Evolutionary conservation across 169 alveolate genomes (phyloP), one percentile per base, ranked within the genome.

Genomic region (Eimeria zaria): DNA sequence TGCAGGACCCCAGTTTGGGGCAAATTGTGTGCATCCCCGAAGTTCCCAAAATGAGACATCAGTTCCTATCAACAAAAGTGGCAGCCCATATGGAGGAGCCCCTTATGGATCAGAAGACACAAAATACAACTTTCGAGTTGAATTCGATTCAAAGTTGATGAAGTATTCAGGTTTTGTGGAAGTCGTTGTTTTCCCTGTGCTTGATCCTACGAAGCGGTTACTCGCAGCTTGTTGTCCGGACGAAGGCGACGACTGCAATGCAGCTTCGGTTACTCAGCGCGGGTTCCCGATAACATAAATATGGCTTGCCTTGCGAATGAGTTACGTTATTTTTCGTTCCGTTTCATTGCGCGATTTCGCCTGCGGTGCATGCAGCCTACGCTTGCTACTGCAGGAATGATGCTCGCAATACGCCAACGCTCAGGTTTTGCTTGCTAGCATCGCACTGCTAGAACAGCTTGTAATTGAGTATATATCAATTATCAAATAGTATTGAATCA

Each of bases 281-380:
- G 22, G 12, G n/a, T 69, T 51, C 7, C 80, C 8, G 46, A 69
- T 7, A 33, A 33, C 46, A 69, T 69, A 33, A 8, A 69, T 69
- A 14, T 33, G 46, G 46, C 51, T 69, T 24, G 36, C 9, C 80
- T 33, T 33, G 36, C 80, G 46, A 69, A 69, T 24, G n/a, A 69
- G 22, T 69, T 69, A 33, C 1, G 48, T 33, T 14, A 30, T 36
- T 69, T 69, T 69, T 12, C 36, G 14, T 5, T n/a, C 7, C 27
- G 74, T 36, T 69, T 69, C 80, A 69, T 33, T 69, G 11, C 27
- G 48, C 51, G n/a, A 9, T 36, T 69, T 69, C 48, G 80, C 51
- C 18, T 51, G 46, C 80, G 36, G n/a, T 69, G 80, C 80, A 69
- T 69, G 80, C 80, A 69, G n/a, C 80, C 51, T 46, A 27, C n/a